phyloP scores from a whole-genome alignment of 2,329 filamentous ascomycete species.

The Chrysoporthe cubensis region DNA sequence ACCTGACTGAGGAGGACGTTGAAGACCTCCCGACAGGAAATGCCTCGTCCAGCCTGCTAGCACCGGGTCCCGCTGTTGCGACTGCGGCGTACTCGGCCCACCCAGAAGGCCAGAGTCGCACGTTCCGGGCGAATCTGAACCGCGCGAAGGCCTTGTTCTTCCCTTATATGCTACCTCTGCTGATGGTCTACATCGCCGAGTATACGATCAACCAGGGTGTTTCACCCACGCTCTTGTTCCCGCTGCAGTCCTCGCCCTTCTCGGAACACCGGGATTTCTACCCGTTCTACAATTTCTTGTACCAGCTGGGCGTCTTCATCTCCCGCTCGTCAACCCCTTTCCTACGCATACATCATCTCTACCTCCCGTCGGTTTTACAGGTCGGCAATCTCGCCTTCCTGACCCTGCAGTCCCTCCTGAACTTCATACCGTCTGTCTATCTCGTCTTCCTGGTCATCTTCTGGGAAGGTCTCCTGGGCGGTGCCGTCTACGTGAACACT shows the following conservation, averaged over 20 bases:
- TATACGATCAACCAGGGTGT: constrained; percentile 98
- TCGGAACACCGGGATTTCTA: constrained; percentile 84
- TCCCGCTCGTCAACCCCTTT: constrained; percentile 91
- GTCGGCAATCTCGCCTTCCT: constrained; percentile 76
- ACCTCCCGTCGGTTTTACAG: constrained; percentile 82
- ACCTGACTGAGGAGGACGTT: constrained; percentile 41
- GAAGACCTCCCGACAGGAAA: constrained; percentile 42
- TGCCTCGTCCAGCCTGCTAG: constrained; percentile 54
- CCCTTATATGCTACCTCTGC: constrained; percentile 83
- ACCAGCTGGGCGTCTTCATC: constrained; percentile 93
- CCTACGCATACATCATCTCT: constrained; percentile 78
- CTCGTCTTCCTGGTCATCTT: constrained; percentile 85
- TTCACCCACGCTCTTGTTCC: constrained; percentile 86
- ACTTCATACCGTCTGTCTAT: constrained; percentile 85
- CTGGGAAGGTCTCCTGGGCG: constrained; percentile 92
- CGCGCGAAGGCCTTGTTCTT: constrained; percentile 73
- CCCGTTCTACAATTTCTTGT: constrained; percentile 91
- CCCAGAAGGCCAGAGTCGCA: constrained; percentile 36
- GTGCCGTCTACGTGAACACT: constrained; percentile 92
- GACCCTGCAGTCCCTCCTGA: constrained; percentile 74
- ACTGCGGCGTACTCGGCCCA: constrained; percentile 45
- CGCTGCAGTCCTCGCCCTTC: constrained; percentile 77
- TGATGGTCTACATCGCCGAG: constrained; percentile 93
- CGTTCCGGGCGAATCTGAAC: constrained; percentile 58
- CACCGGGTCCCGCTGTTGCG: constrained; percentile 46